Evolutionary conservation across 139 green algal genomes (phyloP), one percentile per base, ranked within the genome.

Genomic region (Volvox africanus): DNA sequence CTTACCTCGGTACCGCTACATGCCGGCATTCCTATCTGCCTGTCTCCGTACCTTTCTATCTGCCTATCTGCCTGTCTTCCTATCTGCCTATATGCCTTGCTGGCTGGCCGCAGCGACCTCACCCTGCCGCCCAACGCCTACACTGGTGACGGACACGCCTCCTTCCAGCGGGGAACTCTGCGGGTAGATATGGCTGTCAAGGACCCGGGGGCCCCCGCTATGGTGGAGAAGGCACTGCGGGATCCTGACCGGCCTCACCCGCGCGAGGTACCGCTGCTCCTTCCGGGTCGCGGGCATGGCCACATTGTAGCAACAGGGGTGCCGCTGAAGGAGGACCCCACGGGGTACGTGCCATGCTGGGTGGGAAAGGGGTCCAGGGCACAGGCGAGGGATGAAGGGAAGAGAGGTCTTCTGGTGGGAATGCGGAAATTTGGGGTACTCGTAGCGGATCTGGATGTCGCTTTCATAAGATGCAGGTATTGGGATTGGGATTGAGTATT

Each of bases 161-260:
- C 71, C 71, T 89, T 75, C 85, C 85, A 89, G 85, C 85, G 85
- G 6, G 85, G 85, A 20, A 35, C 5, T 9, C n/a, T 89, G n/a
- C 32, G 26, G 0, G 71, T 89, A 17, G 50, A 75, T 13, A 77
- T 84, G 73, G 73, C 71, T 0, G 9, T 55, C 73, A 90, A 90
- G 71, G 85, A 89, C 37, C 85, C 85, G 11, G 24, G 21, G 44
- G n/a, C 85, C 18, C 85, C 85, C n/a, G 85, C 85, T 55, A 89
- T 89, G 85, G 30, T 89, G 30, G 85, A 89, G 84, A 89, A 89
- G 84, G 44, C 28, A 20, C 37, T 82, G 28, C 44, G 44, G 84
- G 69, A 89, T 71, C 84, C 84, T 14, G 84, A 89, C 84, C 71
- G 85, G 37, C 85, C 85, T 50, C 85, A 83, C 85, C 85, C 85